Evolutionary conservation across 257 asterid species (phyloP).

Genomic region (Parsonsia alboflavescens): DNA sequence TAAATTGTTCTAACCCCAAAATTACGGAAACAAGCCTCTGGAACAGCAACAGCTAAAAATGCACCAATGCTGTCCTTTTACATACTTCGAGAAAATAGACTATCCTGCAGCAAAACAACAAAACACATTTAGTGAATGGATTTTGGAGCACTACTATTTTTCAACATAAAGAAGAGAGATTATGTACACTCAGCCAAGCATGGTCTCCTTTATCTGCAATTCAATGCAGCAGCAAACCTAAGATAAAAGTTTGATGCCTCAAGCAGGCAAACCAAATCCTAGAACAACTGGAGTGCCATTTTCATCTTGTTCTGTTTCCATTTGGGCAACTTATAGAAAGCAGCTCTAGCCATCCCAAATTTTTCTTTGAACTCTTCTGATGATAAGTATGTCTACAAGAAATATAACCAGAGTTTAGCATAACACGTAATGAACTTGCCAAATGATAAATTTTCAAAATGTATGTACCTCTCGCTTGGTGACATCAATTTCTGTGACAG

Average conservation of each 20-base stretch:
- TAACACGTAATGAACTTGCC: neutral
- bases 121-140: conserved; percentile 14
- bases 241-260: conserved; percentile 16
- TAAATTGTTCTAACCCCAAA: conserved; percentile 14
- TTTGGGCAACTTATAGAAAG: conserved; percentile 85
- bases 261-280: conserved; percentile 10
- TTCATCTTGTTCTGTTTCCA: conserved; percentile 98
- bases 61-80: conserved; percentile 47
- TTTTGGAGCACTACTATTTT: conserved; percentile 8
- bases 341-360: conserved; percentile 66
- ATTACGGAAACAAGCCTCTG: conserved; percentile 30
- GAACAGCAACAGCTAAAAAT: conserved; percentile 66
- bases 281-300: conserved; percentile 85
- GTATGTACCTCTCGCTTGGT: conserved; percentile 86
- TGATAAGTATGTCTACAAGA: conserved; percentile 75
- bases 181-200: conserved; percentile 31
- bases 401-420: conserved; percentile 9
- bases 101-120: conserved; percentile 22
- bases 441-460: conserved; percentile 4
- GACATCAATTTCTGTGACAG: conserved; percentile 64
- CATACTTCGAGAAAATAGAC: conserved; percentile 26
- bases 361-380: conserved; percentile 77
- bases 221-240: conserved; percentile 20
- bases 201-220: conserved; percentile 26
- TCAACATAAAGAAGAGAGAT: conserved; percentile 11